These are phyloP conservation scores for Macroventuria anomochaeta DNA, from an alignment of 2,329 filamentous ascomycete genomes.

Conservation along the genomic window DNA sequence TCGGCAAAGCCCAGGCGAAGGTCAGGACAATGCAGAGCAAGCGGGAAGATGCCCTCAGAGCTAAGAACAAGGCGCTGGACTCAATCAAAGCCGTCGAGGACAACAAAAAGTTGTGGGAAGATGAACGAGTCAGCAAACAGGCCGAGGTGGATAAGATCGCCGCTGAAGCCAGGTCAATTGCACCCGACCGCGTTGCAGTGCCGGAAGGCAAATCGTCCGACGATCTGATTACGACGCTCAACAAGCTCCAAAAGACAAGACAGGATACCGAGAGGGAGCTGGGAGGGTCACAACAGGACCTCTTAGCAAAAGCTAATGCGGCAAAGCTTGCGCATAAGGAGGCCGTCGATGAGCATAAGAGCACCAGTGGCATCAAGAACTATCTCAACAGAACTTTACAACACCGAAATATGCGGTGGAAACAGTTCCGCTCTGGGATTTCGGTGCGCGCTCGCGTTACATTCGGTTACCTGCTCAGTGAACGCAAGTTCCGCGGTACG, in stretches of 20 bases:
- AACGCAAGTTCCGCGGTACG: conserved; percentile 85
- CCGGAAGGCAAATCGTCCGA: conserved; percentile 41
- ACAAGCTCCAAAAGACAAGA: conserved; percentile 40
- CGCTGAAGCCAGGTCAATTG: conserved; percentile 26
- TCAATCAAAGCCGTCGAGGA: conserved; percentile 43
- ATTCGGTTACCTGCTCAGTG: conserved; percentile 86
- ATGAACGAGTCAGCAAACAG: conserved; percentile 36
- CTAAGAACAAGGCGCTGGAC: conserved; percentile 52
- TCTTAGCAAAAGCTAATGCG: conserved; percentile 32
- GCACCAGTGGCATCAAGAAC: conserved; percentile 25
- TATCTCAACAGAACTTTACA: conserved; percentile 66
- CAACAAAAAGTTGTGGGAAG: conserved; percentile 36
- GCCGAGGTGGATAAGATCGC: conserved; percentile 33
- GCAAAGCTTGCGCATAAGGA: conserved; percentile 38
- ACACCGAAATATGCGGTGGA: conserved; percentile 77
- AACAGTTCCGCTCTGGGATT: conserved; percentile 81
- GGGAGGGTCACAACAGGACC: conserved; percentile 44
- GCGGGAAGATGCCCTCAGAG: conserved; percentile 45
- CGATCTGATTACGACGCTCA: conserved; percentile 38
- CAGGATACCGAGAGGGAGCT: conserved; percentile 37
- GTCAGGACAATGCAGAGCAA: conserved; percentile 39
- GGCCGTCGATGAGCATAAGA: conserved; percentile 28
- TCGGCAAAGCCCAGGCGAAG: conserved; percentile 39
- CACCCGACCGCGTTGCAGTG: conserved; percentile 37
- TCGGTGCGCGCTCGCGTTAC: conserved; percentile 83